Conservation (phyloP, 2,329 filamentous ascomycete genomes). For the Hypoxylon sp. region DNA sequence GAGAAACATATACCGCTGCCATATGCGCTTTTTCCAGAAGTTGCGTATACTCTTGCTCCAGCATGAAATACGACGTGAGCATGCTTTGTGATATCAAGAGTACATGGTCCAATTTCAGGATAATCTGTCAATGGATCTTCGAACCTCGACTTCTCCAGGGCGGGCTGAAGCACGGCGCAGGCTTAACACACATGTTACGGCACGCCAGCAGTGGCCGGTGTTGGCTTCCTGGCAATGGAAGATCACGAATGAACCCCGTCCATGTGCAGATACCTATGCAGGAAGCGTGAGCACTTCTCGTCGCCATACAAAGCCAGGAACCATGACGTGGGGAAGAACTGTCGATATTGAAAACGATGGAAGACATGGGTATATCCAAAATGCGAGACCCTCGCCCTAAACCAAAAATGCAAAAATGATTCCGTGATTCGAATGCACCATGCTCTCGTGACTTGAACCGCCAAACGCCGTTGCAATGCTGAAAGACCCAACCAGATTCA, state of each 20-base stretch:
- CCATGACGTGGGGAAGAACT: not conserved
- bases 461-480: conserved; percentile 39
- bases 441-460: conserved; percentile 14
- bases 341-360: conserved; percentile 24
- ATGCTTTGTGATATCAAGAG: not conserved
- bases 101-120: not conserved
- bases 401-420: conserved; percentile 11
- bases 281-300: not conserved
- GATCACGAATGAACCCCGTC: not conserved
- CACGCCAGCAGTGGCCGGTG: not conserved
- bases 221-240: not conserved
- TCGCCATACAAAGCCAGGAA: not conserved
- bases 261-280: not conserved
- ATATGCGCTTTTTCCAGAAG: not conserved
- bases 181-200: not conserved
- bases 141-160: not conserved
- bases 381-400: conserved; percentile 24
- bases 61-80: not conserved
- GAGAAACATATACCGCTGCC: not conserved
- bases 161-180: not conserved
- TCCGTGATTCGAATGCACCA: conserved; percentile 18
- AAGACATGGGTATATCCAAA: conserved; percentile 36
- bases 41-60: not conserved
- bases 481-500: conserved; percentile 10
- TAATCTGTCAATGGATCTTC: not conserved